A percentile compares a stretch with the other conserved stretches of the same genome.
Conservation (phyloP, 441 rosid species). For the Pelargonium citronellum region DNA sequence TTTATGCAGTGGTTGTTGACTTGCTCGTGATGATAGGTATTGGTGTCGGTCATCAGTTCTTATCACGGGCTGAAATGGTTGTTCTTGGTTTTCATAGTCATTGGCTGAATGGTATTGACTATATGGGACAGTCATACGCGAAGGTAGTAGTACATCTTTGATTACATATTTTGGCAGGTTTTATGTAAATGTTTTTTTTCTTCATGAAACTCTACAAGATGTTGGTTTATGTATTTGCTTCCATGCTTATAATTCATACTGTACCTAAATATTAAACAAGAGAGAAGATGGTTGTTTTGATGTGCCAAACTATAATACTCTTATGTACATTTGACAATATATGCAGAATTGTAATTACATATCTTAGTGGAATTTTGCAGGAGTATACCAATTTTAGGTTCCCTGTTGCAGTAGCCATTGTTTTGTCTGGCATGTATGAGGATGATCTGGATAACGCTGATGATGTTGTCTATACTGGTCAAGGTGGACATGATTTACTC, state of each 20-base stretch:
- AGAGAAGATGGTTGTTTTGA: too few species aligned
- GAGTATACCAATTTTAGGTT: slow-evolving; percentile 36
- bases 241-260: neutral
- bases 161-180: neutral
- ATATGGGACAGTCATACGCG: slow-evolving; percentile 45
- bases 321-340: neutral
- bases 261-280: neutral
- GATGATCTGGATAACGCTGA: slow-evolving; percentile 89
- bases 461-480: slow-evolving; percentile 76
- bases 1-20: slow-evolving; percentile 12
- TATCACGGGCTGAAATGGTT: slow-evolving; percentile 84
- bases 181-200: neutral
- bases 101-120: slow-evolving; percentile 88
- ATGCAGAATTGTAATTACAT: neutral
- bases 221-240: neutral
- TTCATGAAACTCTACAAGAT: neutral
- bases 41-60: slow-evolving; percentile 71
- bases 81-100: slow-evolving; percentile 79
- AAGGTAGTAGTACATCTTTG: slow-evolving; percentile 26
- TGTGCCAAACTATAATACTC: too few species aligned
- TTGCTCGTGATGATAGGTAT: slow-evolving; percentile 46
- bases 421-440: slow-evolving; percentile 83
- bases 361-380: slow-evolving; percentile 30
- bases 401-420: slow-evolving; percentile 65
- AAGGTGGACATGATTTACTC: slow-evolving; percentile 71